Evolutionary conservation across 2,329 filamentous ascomycete genomes (phyloP).

Genomic region (Trichoderma harzianum): DNA sequence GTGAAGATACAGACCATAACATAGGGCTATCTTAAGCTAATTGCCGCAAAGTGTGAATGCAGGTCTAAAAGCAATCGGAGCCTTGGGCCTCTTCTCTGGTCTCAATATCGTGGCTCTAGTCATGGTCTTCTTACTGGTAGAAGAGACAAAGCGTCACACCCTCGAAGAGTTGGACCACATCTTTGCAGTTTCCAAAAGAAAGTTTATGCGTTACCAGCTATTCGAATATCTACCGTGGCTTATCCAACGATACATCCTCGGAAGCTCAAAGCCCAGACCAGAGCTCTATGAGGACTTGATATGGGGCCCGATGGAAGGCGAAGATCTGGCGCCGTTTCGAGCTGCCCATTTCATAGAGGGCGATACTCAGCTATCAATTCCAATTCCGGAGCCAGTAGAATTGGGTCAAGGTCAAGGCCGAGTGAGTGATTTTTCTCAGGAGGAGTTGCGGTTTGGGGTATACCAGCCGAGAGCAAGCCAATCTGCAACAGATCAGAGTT

Average conservation of each 20-base stretch:
- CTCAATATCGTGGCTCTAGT: conserved; percentile 46
- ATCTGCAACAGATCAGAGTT: neutral
- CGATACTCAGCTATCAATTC: neutral
- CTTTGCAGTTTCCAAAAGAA: conserved; percentile 37
- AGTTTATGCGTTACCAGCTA: conserved; percentile 38
- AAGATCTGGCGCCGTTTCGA: neutral
- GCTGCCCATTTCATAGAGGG: neutral
- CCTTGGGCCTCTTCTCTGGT: conserved; percentile 44
- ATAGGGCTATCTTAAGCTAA: neutral
- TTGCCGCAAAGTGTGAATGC: conserved; percentile 23
- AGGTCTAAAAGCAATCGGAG: conserved; percentile 30
- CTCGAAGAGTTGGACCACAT: conserved; percentile 41
- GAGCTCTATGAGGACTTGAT: conserved; percentile 35
- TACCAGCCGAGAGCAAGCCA: neutral
- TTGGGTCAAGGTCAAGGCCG: neutral
- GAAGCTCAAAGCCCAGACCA: conserved; percentile 24
- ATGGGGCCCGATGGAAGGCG: conserved; percentile 25
- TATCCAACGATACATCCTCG: conserved; percentile 27
- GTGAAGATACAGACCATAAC: neutral
- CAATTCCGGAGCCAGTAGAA: conserved; percentile 8
- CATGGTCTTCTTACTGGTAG: conserved; percentile 43
- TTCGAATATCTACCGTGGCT: conserved; percentile 36
- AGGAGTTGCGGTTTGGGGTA: neutral
- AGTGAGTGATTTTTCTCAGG: neutral
- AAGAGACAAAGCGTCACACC: conserved; percentile 40